Evolutionary conservation across 129 eudicot species (phyloP), one percentile per base, ranked within the genome.

Genomic region (Ambrosia trifida): DNA sequence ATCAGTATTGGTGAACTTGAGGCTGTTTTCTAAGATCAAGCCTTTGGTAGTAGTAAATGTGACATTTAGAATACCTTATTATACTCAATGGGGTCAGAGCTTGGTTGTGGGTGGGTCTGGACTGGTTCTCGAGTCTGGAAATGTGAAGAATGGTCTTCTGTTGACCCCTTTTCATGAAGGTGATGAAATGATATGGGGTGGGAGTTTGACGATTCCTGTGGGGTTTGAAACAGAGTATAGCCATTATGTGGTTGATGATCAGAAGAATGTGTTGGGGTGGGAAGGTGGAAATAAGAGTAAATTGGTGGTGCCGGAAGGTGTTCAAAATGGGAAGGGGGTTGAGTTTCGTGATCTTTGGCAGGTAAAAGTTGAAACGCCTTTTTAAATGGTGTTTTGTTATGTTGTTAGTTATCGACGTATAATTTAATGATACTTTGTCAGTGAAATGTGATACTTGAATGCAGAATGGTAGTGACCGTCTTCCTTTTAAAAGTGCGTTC

Each of bases 261-360:
- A 75, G 1, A 90, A 72, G 71, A 90, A 77, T 75, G 78, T 86
- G 4, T 69, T 90, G 31, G 83, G 99, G 45, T 85, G 86, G 86
- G 99, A 94, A 64, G 83, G 75, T 77, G 99, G 96, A 8, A 84
- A 84, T 64, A 90, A 86, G 76, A 84, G 99, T 81, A 90, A 84
- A 70, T 72, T 94, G 49, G 32, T 75, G 49, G 57, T 94, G 56
- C 96, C 96, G 4, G 80, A 80, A 13, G 87, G 86, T 49, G 84
- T 79, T 74, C 83, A 82, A 67, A 79, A 69, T 83, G 97, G 96
- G 49, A 87, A 85, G 56, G 45, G 72, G 43, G 80, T 94, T 38
- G 94, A 90, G 76, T 54, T 94, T 84, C 97, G 77, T 85, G 99
- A 90, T 79, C 96, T 94, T 69, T 94, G 99, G 99, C 91, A 80